Base-by-base conservation (phyloP, 2,329 filamentous ascomycete species). In the Neofusicoccum sp. region DNA sequence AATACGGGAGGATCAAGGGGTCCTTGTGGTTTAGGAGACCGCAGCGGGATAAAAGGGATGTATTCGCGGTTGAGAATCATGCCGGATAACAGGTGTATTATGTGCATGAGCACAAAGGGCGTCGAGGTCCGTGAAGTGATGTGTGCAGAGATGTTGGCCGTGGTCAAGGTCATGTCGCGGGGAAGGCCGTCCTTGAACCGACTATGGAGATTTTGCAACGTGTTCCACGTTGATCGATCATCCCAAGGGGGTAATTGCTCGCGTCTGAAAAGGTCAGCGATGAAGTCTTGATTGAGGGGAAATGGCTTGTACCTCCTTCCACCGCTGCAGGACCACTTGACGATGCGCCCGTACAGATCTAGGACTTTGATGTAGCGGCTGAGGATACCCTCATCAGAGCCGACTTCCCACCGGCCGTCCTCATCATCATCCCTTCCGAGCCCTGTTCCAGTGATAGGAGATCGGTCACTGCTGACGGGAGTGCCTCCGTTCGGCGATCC, bases 21-120 rank as follows among this genome's bases (percentile, higher is more conserved):
- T 2, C 84, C 84, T 48, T 79, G 70, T 2, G 84, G 84, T 67
- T 81, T 80, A 28, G 73, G 69, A 66, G 78, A 80, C 16, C 78
- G 77, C 48, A 89, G 78, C 1, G 88, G 85, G 14, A 89, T 81
- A 69, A 89, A 89, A 0, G 88, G 87, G 31, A 90, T 81, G 65
- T 88, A 90, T 71, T 90, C 87, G 65, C 88, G 81, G 69, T 90
- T 86, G 33, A 91, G 79, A 77, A 89, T 86, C 66, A 92, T 87
- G 62, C 84, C 82, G 71, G 87, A 90, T 2, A 91, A 78, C 1
- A 84, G 83, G 64, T 86, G 84, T 0, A 90, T 82, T 68, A 87
- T 86, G 69, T 92, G 89, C 61, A 92, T 77, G 3, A 89, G 82
- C 8, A 87, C 84, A 69, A 89, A 92, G 6, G 84, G 83, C 49